Evolutionary conservation across 352 stramenopile species (phyloP), one percentile per base, ranked within the genome.

Genomic region (Phytophthora hybrid): DNA sequence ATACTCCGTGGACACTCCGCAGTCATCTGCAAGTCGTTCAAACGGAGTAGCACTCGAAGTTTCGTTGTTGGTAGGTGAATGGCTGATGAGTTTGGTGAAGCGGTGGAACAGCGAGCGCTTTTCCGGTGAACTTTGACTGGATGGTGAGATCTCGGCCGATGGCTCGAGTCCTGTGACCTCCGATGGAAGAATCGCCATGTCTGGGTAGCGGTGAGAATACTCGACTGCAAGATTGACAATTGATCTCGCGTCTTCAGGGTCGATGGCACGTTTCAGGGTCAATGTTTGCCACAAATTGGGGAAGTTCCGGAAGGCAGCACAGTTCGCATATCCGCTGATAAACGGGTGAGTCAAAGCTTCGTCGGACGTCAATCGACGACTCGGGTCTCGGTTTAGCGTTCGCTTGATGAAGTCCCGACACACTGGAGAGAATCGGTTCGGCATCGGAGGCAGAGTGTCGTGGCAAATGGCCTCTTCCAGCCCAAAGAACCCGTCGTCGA

Each of bases 401-500:
- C 92, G 73, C 29, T 92, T 96, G 59, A 99, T 79, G 32, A 99
- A 94, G 74, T 98, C 93, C 23, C 98, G 97, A 23, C 94, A 98
- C 18, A 85, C 88, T 1, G 86, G 63, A 0, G 92, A 97, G 59
- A 99, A 93, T 5, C 83, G 76, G 39, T 91, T 93, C 2, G 87
- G 89, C 78, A 94, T 90, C 0, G 83, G 83, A 23, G 87, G 89
- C 56, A 94, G 57, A 5, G 85, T 78, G 41, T 95, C 89, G 1
- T 90, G 81, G 60, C 90, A 90, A 63, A 96, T 96, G 0, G 90
- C 83, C 51, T 95, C 90, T 68, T 96, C 88, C 1, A 95, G 74
- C 0, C 90, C 90, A 53, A 96, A 96, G 63, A 96, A 95, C 1
- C 88, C 88, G 26, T 95, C 86, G 46, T 91, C 77, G 10, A 89